These are phyloP conservation scores for Solanum chilense DNA, from an alignment of 257 asterid species.

Conservation along the genomic window DNA sequence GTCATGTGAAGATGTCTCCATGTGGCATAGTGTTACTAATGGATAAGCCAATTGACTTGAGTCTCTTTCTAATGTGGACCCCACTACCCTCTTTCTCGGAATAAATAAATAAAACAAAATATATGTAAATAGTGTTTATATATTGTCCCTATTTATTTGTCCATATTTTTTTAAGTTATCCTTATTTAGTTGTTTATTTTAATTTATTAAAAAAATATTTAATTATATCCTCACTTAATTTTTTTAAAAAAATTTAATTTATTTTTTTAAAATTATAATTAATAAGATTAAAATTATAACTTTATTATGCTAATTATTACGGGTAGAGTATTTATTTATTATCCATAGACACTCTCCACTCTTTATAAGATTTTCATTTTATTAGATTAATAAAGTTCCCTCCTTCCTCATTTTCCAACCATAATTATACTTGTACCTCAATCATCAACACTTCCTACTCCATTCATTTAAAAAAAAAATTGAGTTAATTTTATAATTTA, in stretches of 20 bases:
- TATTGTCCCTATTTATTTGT: too few species aligned
- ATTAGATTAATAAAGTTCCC: not conserved
- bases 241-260: too few species aligned
- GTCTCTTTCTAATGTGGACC: not conserved
- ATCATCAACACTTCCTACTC: not conserved
- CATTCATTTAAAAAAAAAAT: accelerated
- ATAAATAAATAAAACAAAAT: not conserved
- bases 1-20: not conserved
- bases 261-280: too few species aligned
- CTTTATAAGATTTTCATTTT: not conserved
- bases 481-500: too few species aligned
- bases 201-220: too few species aligned
- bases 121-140: not conserved
- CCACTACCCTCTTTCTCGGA: not conserved
- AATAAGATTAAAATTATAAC: too few species aligned
- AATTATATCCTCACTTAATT: too few species aligned
- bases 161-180: too few species aligned
- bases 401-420: not conserved
- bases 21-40: not conserved
- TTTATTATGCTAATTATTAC: too few species aligned
- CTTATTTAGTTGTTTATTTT: too few species aligned
- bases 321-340: not conserved
- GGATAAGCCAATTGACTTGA: not conserved
- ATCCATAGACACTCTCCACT: not conserved
- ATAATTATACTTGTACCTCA: not conserved